Conservation (phyloP, 208 protist genomes). For the Acanthamoeba lenticulata region DNA sequence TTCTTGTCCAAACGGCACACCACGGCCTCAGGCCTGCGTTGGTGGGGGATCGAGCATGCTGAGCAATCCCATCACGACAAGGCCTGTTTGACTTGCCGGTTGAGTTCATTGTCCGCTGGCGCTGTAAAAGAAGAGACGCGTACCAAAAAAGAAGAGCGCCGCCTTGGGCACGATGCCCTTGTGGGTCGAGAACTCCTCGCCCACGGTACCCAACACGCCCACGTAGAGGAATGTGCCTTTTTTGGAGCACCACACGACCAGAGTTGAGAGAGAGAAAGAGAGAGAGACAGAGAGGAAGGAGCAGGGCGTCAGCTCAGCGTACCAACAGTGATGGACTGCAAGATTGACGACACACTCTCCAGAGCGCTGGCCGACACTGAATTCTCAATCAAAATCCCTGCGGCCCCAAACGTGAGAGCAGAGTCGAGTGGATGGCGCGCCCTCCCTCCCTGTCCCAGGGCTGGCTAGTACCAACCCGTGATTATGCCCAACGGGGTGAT, state of each 20-base stretch:
- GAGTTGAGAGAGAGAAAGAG: neutral
- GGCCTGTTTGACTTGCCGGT: neutral
- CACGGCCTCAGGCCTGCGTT: neutral
- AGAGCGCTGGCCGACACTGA: neutral
- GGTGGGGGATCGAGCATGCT: neutral
- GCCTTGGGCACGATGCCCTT: constrained; percentile 21
- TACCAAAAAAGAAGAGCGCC: constrained; percentile 5
- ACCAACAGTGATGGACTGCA: constrained; percentile 17
- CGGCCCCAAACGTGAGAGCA: neutral
- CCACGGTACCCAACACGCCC: neutral
- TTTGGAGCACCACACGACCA: neutral
- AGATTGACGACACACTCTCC: neutral
- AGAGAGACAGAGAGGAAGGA: neutral
- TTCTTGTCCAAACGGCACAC: neutral
- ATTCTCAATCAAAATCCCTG: constrained; percentile 26
- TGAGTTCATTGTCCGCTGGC: too few species aligned
- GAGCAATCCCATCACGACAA: neutral
- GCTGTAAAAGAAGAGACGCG: too few species aligned
- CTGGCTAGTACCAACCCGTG: neutral
- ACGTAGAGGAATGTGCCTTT: constrained; percentile 28
- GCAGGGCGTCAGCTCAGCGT: neutral
- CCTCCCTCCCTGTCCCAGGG: neutral
- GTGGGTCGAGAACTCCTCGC: constrained; percentile 20
- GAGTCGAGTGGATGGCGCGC: neutral
- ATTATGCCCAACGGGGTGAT: constrained; percentile 18